A percentile compares a stretch with the other conserved stretches of the same genome.
Conservation (phyloP, 2,329 filamentous ascomycete genomes). For the Pseudohalonectria lignicola region DNA sequence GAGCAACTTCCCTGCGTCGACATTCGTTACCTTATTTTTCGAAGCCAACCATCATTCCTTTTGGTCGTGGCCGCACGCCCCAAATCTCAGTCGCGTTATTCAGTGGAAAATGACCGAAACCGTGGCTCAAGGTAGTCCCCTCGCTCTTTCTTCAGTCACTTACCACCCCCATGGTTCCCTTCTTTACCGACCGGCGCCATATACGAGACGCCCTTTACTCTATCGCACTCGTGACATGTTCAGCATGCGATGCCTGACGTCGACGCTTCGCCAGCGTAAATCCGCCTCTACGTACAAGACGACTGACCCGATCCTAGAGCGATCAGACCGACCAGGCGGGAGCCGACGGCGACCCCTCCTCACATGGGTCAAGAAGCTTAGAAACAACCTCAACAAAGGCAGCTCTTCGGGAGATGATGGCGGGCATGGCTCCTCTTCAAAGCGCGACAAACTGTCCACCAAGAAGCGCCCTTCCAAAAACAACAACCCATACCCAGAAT, state of each 20-base stretch:
- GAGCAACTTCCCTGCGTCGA: too few species aligned
- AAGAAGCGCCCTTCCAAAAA: constrained; percentile 55
- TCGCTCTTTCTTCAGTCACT: too few species aligned
- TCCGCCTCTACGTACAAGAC: constrained; percentile 1
- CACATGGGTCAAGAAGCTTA: constrained; percentile 87
- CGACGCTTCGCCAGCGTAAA: constrained; percentile 4
- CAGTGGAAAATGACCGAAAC: too few species aligned
- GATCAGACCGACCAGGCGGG: constrained; percentile 32
- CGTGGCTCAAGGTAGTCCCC: too few species aligned
- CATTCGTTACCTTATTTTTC: too few species aligned
- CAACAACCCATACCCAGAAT: constrained; percentile 90
- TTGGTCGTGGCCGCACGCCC: too few species aligned
- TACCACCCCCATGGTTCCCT: too few species aligned
- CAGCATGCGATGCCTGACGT: constrained; percentile 4
- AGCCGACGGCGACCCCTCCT: constrained; percentile 77
- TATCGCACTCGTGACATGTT: too few species aligned
- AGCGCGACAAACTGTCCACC: constrained; percentile 27
- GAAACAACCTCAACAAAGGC: constrained; percentile 58
- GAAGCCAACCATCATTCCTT: too few species aligned
- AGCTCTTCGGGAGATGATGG: constrained; percentile 49
- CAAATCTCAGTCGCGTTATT: too few species aligned
- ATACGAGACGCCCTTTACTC: too few species aligned
- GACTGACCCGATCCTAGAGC: constrained; percentile 43
- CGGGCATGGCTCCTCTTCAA: constrained; percentile 26
- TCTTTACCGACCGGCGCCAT: too few species aligned